Evolutionary conservation across 2,329 filamentous ascomycete genomes (phyloP), one percentile per base, ranked within the genome.

Genomic region (Didymellaceae sp.): DNA sequence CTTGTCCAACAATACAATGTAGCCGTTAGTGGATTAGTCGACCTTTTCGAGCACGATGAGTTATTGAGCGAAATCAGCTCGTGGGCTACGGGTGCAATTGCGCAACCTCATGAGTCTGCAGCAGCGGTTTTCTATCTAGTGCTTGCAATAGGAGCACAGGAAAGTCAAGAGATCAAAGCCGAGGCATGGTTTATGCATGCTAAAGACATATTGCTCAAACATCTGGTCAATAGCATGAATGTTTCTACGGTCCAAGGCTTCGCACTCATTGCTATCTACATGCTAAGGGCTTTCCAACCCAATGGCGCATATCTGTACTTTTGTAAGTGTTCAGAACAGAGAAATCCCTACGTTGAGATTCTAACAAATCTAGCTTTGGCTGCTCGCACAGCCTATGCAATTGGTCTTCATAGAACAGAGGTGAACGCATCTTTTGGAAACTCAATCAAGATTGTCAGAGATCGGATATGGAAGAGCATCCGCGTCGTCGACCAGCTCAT

Each of bases 251-350:
- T 82, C 2, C 79, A 81, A 57, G 78, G 78, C 1, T 81, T 81
- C 57, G 70, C 78, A 5, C 58, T 81, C 13, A 74, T 82, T n/a
- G 75, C 78, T 1, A 74, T 81, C 54, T 82, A 77, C 57, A 78
- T 82, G 77, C 69, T 82, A 2, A 71, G 78, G 21, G 77, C 77
- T 9, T 80, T 77, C 47, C 76, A 80, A 33, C 77, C 78, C 9
- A 82, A 82, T 51, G 79, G 78, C 1, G 79, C 79, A 5, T 82
- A 80, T 45, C 74, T 81, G 58, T 78, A 80, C 38, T 75, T 82
- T 14, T 79, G 78, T 51, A 54, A 51, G 33, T 24, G 11, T 28
- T 13, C 11, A 11, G 3, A 9, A 9, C n/a, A 2, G 1, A 28
- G 6, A 28, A 6, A 25, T 6, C 10, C 22, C 6, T 10, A 25